Conservation (phyloP, 805 yeast genomes). For the Yamadazyma insecticola region DNA sequence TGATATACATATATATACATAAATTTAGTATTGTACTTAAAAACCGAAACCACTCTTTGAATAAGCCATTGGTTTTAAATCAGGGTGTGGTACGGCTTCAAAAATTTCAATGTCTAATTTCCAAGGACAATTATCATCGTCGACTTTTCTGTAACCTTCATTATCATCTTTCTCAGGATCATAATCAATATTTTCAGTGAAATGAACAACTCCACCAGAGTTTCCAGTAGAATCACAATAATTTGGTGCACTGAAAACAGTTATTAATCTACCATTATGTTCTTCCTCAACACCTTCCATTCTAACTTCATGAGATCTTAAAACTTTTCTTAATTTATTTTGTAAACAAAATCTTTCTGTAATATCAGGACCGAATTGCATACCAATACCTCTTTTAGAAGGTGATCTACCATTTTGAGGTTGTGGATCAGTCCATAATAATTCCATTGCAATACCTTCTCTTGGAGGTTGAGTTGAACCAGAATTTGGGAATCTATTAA, state of each 20-base stretch:
- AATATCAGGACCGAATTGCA: slow-evolving; percentile 95
- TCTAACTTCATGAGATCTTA: slow-evolving; percentile 94
- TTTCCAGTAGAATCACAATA: slow-evolving; percentile 93
- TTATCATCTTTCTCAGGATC: slow-evolving; percentile 43
- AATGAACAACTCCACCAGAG: slow-evolving; percentile 82
- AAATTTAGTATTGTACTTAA: slow-evolving; percentile 9
- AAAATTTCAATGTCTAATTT: slow-evolving; percentile 54
- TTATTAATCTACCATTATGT: slow-evolving; percentile 79
- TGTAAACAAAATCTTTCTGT: slow-evolving; percentile 70
- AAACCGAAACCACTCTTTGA: slow-evolving; percentile 42
- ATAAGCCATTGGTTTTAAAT: slow-evolving; percentile 92
- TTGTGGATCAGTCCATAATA: slow-evolving; percentile 97
- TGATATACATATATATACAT: not conserved
- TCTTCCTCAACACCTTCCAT: slow-evolving; percentile 86
- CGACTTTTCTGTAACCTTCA: slow-evolving; percentile 33
- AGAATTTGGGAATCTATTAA: slow-evolving; percentile 56
- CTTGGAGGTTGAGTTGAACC: slow-evolving; percentile 75
- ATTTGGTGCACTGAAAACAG: slow-evolving; percentile 98
- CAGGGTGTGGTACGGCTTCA: slow-evolving; percentile 85
- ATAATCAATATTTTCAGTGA: slow-evolving; percentile 44
- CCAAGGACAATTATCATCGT: slow-evolving; percentile 42
- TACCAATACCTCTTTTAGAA: slow-evolving; percentile 91
- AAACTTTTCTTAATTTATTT: slow-evolving; percentile 72
- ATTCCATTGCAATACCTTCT: slow-evolving; percentile 92
- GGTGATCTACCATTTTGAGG: slow-evolving; percentile 70